These are phyloP conservation scores for Rhizopogon rudus DNA, from an alignment of 768 basidiomycete genomes.

Conservation along the genomic window DNA sequence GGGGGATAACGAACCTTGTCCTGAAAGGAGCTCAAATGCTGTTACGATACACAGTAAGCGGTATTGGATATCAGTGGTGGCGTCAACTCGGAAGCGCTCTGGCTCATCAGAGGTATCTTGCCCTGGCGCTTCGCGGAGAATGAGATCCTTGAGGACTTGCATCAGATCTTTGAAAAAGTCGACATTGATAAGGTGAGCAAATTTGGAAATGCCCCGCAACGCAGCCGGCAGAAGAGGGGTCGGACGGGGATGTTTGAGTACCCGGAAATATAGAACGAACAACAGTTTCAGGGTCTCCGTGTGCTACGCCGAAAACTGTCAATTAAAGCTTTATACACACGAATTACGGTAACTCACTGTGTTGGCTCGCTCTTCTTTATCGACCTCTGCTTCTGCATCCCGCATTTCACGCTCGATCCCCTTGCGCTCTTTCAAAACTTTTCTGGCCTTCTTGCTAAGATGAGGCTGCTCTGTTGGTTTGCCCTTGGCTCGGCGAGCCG, in stretches of 20 bases:
- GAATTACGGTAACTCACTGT: conserved; percentile 49
- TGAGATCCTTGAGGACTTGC: conserved; percentile 75
- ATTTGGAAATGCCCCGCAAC: conserved; percentile 87
- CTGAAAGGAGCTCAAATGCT: conserved; percentile 94
- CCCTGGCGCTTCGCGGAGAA: conserved; percentile 42
- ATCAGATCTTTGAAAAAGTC: conserved; percentile 98
- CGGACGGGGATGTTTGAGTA: conserved; percentile 80
- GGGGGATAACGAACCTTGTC: conserved; percentile 65
- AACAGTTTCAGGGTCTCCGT: conserved; percentile 97
- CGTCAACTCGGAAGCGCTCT: conserved; percentile 23
- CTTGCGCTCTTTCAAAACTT: conserved; percentile 80
- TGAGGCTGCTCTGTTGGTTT: conserved; percentile 63
- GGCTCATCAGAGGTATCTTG: conserved; percentile 36
- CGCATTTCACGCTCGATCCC: conserved; percentile 89
- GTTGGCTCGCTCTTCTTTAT: conserved; percentile 81
- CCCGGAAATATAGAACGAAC: conserved; percentile 95
- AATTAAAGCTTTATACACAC: conserved; percentile 6
- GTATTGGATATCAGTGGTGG: conserved; percentile 43
- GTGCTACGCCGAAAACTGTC: conserved; percentile 52
- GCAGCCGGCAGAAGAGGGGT: conserved; percentile 82
- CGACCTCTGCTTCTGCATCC: conserved; percentile 91
- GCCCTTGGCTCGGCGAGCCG: conserved; percentile 44
- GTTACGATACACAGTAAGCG: conserved; percentile 86
- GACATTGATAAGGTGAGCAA: conserved; percentile 94
- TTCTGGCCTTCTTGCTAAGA: conserved; percentile 89